These are phyloP conservation scores for Scenedesmus sp. DNA, from an alignment of 163 green algal species.

Conservation along the genomic window DNA sequence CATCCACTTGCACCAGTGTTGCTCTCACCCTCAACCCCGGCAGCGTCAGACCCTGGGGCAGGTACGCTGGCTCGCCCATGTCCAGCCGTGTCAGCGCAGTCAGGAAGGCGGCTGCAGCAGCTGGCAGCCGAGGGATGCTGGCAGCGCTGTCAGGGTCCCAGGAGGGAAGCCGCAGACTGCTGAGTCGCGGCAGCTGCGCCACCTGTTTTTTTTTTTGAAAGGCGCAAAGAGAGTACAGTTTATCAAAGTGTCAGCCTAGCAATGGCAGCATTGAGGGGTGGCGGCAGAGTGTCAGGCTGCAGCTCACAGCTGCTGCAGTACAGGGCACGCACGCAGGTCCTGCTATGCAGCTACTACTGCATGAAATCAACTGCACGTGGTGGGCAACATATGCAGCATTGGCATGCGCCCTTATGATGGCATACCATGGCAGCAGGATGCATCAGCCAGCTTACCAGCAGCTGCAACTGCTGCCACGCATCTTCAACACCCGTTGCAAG, in stretches of 20 bases:
- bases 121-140: background rate
- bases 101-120: background rate
- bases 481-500: background rate
- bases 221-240: background rate
- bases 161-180: background rate
- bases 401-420: background rate
- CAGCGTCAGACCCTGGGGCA: conserved; percentile 20
- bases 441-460: background rate
- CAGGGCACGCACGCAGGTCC: background rate
- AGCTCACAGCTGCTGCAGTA: background rate
- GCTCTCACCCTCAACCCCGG: background rate
- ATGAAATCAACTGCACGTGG: too few relatives aligned
- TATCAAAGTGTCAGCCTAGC: too few relatives aligned
- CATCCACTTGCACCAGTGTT: background rate
- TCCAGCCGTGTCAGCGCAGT: conserved; percentile 23
- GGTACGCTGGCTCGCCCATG: conserved; percentile 2
- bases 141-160: background rate
- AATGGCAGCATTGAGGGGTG: background rate
- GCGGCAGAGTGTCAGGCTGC: background rate
- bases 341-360: background rate
- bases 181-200: background rate
- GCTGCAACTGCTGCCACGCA: conserved; percentile 11
- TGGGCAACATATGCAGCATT: background rate
- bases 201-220: background rate
- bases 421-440: background rate